A percentile compares a stretch with the other conserved stretches of the same genome.
Conservation (phyloP, 1,284 basidiomycete genomes). For the Tylopilus sp. region DNA sequence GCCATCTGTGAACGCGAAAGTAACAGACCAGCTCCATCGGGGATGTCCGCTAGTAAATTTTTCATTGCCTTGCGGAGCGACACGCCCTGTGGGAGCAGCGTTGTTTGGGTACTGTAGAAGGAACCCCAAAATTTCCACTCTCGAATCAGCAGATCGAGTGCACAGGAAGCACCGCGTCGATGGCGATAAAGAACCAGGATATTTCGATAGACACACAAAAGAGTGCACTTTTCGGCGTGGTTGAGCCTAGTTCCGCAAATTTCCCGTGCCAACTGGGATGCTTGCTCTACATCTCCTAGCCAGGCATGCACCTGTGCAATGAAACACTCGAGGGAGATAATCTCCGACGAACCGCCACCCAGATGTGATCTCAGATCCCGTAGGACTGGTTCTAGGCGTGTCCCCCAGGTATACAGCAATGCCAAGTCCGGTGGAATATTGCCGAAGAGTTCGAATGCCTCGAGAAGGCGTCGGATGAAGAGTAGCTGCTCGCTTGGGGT, state of each 20-base stretch:
- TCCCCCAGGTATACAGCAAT: constrained; percentile 37
- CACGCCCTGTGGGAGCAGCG: constrained; percentile 9
- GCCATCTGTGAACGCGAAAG: constrained; percentile 28
- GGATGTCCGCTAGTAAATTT: constrained; percentile 28
- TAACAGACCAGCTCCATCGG: constrained; percentile 38
- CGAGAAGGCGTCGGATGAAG: constrained; percentile 35
- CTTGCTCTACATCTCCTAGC: constrained; percentile 36
- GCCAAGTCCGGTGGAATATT: constrained; percentile 21
- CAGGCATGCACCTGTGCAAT: constrained; percentile 36
- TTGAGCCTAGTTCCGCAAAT: constrained; percentile 17
- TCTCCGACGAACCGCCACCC: constrained; percentile 14
- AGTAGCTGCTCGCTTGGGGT: constrained; percentile 26
- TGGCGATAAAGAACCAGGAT: constrained; percentile 41
- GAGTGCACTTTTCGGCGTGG: constrained; percentile 18
- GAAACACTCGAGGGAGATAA: constrained; percentile 31
- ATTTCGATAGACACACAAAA: constrained; percentile 39
- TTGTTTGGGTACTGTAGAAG: constrained; percentile 25
- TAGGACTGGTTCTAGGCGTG: constrained; percentile 36
- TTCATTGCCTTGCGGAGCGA: constrained; percentile 36
- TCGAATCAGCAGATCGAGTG: constrained; percentile 43
- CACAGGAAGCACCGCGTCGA: constrained; percentile 35
- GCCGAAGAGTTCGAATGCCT: constrained; percentile 28
- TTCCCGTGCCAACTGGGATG: constrained; percentile 29
- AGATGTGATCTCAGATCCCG: constrained; percentile 25
- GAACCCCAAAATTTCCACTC: constrained; percentile 42